Conservation (phyloP, 208 protist species). For the Herpetomonas samuelpessoai region DNA sequence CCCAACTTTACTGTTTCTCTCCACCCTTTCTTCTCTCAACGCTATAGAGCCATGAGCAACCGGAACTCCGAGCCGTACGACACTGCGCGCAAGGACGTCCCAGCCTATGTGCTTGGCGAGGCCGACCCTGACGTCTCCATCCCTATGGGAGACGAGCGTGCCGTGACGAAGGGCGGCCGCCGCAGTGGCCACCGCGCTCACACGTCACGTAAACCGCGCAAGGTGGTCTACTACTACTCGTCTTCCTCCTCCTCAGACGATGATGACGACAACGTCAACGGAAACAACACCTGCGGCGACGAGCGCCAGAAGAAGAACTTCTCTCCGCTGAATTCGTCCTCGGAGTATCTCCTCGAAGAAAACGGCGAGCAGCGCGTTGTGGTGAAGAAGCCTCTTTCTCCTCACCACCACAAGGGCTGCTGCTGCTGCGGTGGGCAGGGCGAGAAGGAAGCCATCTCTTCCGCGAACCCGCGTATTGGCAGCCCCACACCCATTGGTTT, state of each 20-base stretch:
- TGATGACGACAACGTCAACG: background rate
- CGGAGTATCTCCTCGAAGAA: background rate
- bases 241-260: background rate
- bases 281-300: background rate
- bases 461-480: slow-evolving; percentile 25
- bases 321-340: background rate
- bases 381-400: background rate
- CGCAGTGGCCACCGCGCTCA: no score
- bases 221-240: background rate
- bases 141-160: no score
- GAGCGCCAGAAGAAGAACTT: background rate
- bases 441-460: slow-evolving; percentile 11
- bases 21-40: no score
- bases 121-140: no score
- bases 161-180: no score
- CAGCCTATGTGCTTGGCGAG: no score
- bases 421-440: slow-evolving; percentile 12
- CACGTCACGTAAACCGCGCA: background rate
- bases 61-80: no score
- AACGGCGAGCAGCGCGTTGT: background rate
- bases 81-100: no score
- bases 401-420: background rate
- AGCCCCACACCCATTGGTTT: slow-evolving; percentile 32
- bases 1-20: no score
- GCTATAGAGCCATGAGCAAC: no score